Evolutionary conservation across 768 basidiomycete species (phyloP), one percentile per base, ranked within the genome.

Genomic region (Cyclocybe aegerita): DNA sequence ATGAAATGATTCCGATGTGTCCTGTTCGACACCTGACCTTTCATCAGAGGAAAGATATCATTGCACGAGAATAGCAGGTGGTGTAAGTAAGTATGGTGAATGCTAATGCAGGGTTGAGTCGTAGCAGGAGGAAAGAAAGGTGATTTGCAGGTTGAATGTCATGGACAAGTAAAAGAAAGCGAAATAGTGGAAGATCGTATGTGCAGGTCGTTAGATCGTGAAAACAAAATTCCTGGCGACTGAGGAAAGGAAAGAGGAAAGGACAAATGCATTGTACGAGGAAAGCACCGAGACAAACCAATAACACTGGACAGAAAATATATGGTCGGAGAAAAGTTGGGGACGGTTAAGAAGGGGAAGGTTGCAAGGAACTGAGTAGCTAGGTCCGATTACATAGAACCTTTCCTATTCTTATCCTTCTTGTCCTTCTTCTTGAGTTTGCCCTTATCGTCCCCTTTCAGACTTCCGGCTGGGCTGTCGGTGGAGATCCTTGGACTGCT

Each of bases 361-460:
- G 23, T 23, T 23, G 23, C 23, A 53, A 46, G 35, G 43, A 36
- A 48, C 49, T 62, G 23, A 23, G 23, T 23, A 3, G 23, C 23
- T 23, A 23, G 23, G 23, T 23, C 23, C 23, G 23, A 23, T 23
- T 53, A 70, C 48, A 59, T 48, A 38, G 62, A 66, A 53, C 70
- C 56, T 60, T 76, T 74, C 63, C 71, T 73, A 65, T 74, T 79
- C 68, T 79, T 83, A 60, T 83, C 80, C 70, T 78, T 82, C 70
- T 81, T 81, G 57, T 79, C 78, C 65, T 82, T 83, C 68, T 80
- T 80, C 63, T 83, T 83, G 57, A 70, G 69, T 61, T 74, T 80
- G 45, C 69, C 69, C 62, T 79, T 81, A 58, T 75, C 74, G 46
- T 83, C 81, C 58, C 71, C 78, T 41, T 67, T 67, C 40, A 85